These are phyloP conservation scores for Pythium apleroticum DNA, from an alignment of 352 stramenopile genomes.

Conservation along the genomic window DNA sequence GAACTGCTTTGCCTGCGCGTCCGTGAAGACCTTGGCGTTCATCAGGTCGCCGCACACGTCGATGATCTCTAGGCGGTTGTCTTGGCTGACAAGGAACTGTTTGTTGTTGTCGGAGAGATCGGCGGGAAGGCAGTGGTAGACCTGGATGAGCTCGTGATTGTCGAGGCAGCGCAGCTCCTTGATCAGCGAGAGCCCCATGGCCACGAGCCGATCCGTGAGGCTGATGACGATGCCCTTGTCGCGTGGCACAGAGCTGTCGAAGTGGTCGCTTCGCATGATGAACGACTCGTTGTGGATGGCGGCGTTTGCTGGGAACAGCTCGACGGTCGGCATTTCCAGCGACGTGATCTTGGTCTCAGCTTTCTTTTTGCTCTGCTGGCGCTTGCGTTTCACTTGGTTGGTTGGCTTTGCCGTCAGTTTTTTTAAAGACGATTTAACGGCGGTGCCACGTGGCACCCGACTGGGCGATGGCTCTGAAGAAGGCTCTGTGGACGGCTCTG, in stretches of 20 bases:
- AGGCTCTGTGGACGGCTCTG: no score
- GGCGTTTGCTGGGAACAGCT: not conserved
- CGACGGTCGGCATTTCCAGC: not conserved
- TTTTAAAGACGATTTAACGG: no score
- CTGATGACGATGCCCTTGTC: conserved; percentile 41
- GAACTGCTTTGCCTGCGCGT: conserved; percentile 30
- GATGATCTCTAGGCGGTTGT: conserved; percentile 54
- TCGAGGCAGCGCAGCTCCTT: conserved; percentile 46
- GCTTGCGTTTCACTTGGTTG: not conserved
- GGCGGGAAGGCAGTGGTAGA: conserved; percentile 40
- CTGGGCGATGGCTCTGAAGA: no score
- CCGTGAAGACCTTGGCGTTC: conserved; percentile 11
- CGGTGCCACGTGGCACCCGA: no score
- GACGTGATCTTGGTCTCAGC: not conserved
- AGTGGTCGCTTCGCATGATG: conserved; percentile 26
- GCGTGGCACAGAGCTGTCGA: conserved; percentile 28
- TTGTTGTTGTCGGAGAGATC: conserved; percentile 40
- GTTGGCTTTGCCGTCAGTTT: not conserved
- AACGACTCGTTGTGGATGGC: conserved; percentile 11
- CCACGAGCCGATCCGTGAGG: conserved; percentile 44
- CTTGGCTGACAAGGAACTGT: conserved; percentile 40
- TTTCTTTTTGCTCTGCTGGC: not conserved
- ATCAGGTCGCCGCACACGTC: conserved; percentile 59
- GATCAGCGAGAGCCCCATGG: conserved; percentile 61
- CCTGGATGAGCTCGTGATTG: conserved; percentile 42